phyloP scores from a whole-genome alignment of 495 filamentous ascomycete species.

The Trichoderma asperelloides region DNA sequence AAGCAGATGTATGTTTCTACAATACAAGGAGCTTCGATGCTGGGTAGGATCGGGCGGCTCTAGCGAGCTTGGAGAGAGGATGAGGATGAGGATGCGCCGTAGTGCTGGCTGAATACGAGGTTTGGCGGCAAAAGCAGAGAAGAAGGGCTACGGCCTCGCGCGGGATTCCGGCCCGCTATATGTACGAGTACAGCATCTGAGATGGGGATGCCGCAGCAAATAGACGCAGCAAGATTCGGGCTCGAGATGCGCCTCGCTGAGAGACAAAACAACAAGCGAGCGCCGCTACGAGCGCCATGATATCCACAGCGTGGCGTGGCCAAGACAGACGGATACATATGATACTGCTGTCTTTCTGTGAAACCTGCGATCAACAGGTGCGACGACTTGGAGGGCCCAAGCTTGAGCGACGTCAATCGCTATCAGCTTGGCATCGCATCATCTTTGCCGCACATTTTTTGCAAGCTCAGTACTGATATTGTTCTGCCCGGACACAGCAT shows the following conservation, averaged over 20 bases:
- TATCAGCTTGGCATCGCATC: not conserved
- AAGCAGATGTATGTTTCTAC: not conserved
- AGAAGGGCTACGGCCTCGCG: not conserved
- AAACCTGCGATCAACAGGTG: not conserved
- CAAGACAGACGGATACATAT: too few species aligned
- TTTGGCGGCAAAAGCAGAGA: not conserved
- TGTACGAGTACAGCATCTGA: not conserved
- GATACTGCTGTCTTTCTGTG: not conserved
- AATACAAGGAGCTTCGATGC: not conserved
- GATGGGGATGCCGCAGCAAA: not conserved
- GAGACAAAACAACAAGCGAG: not conserved
- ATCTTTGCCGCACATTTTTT: too few species aligned
- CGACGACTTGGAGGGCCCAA: not conserved
- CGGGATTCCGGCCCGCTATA: not conserved
- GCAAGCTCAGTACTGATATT: too few species aligned
- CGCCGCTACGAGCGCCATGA: not conserved
- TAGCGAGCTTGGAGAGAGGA: too few species aligned
- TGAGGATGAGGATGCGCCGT: not conserved
- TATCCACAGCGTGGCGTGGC: not conserved
- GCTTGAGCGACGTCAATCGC: not conserved
- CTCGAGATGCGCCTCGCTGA: not conserved
- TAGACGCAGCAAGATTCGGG: not conserved
- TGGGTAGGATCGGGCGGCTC: not conserved
- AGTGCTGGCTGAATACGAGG: conserved; percentile 6
- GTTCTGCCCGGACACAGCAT: too few species aligned